These are phyloP conservation scores for Scortechinia acanthostroma DNA, from an alignment of 2,329 filamentous ascomycete species.

Conservation along the genomic window DNA sequence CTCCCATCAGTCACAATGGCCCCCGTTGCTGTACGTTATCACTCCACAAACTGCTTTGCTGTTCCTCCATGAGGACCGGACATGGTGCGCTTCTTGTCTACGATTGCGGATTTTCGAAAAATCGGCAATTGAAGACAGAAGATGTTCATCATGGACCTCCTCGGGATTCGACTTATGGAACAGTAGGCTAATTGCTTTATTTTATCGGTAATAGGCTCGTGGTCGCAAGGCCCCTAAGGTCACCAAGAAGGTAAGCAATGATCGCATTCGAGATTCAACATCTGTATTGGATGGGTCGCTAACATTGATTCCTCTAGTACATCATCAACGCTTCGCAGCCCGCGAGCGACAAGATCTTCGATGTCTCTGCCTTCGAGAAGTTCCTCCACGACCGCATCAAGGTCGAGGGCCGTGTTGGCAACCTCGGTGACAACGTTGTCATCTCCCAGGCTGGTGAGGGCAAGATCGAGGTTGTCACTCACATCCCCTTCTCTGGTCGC, in stretches of 20 bases:
- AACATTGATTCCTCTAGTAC: conserved; percentile 60
- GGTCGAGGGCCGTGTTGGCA: conserved; percentile 95
- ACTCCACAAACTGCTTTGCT: conserved; percentile 77
- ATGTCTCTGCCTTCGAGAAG: conserved; percentile 97
- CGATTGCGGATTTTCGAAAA: conserved; percentile 4
- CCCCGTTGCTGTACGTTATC: conserved; percentile 77
- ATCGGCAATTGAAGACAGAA: conserved; percentile 9
- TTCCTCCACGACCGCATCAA: conserved; percentile 99
- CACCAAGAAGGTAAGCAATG: conserved; percentile 69
- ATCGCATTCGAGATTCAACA: conserved; percentile 3
- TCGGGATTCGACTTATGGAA: conserved; percentile 35
- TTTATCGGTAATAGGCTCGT: conserved; percentile 46
- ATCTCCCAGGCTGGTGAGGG: conserved; percentile 89
- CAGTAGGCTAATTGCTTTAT: conserved; percentile 91
- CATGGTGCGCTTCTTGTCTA: conserved; percentile 16
- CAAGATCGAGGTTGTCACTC: conserved; percentile 95
- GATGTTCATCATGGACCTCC: too few relatives aligned
- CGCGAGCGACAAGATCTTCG: conserved; percentile 99
- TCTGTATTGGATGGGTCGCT: conserved; percentile 3
- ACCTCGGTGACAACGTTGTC: conserved; percentile 87
- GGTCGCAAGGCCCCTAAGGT: conserved; percentile 61
- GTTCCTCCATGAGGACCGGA: conserved; percentile 63
- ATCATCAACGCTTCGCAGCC: conserved; percentile 99
- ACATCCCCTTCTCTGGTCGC: conserved; percentile 95
- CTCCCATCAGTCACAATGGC: conserved; percentile 67